Conservation (phyloP, 2,329 filamentous ascomycete species). For the Dactylellina cionopaga region DNA sequence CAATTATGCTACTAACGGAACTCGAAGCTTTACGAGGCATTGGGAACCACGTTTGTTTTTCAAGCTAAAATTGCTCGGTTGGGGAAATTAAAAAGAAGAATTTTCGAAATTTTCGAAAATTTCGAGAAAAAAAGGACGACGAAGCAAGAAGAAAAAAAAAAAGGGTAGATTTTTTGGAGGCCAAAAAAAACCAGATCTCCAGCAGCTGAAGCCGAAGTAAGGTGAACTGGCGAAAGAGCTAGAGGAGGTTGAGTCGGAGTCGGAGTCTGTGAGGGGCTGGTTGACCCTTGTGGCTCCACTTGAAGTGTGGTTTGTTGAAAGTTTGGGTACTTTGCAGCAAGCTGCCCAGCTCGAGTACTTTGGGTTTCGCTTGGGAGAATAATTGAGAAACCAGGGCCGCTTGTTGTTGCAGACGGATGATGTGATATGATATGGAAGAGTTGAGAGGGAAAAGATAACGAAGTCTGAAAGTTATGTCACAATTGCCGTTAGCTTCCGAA, state of each 20-base stretch:
- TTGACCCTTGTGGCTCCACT: constrained; percentile 44
- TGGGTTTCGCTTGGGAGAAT: constrained; percentile 30
- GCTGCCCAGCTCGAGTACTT: constrained; percentile 24
- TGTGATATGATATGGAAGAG: no score
- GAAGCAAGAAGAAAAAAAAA: not conserved
- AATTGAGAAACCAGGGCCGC: constrained; percentile 38
- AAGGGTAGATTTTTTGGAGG: no score
- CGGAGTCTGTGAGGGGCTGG: constrained; percentile 41
- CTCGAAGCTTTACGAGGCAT: constrained; percentile 53
- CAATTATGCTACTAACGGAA: constrained; percentile 53
- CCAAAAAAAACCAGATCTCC: constrained; percentile 1
- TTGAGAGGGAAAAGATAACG: constrained; percentile 10
- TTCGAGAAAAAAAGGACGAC: not conserved
- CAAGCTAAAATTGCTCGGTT: constrained; percentile 13
- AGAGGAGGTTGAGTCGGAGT: constrained; percentile 45
- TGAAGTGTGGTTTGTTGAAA: constrained; percentile 4
- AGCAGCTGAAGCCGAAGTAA: constrained; percentile 19
- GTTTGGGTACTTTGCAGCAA: constrained; percentile 31
- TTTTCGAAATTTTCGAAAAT: no score
- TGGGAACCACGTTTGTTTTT: constrained; percentile 39
- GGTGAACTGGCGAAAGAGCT: constrained; percentile 30
- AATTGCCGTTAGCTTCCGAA: constrained; percentile 43
- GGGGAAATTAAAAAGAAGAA: constrained; percentile 2
- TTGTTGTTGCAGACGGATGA: constrained; percentile 12
- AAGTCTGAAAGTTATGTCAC: constrained; percentile 33